Conservation (phyloP, 495 filamentous ascomycete genomes). For the Lentithecium fluviatile region DNA sequence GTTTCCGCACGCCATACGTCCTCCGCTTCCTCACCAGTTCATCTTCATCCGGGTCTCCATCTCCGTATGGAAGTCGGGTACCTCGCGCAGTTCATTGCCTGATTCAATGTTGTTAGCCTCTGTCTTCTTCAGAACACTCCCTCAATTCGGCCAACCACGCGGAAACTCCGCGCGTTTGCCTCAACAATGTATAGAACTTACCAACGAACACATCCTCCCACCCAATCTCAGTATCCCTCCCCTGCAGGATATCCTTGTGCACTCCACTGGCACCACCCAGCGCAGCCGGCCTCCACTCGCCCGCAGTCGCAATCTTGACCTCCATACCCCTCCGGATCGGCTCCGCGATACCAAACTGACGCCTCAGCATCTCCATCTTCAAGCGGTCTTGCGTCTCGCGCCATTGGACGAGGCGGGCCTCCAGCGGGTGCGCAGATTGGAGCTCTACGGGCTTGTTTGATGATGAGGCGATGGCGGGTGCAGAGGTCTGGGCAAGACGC, state of each 20-base stretch:
- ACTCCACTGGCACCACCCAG: constrained; percentile 47
- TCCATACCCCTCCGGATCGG: constrained; percentile 94
- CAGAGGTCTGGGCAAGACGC: constrained; percentile 58
- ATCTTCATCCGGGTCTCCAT: constrained; percentile 87
- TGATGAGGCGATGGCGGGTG: constrained; percentile 43
- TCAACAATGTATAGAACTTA: constrained; percentile 17
- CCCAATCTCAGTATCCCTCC: constrained; percentile 68
- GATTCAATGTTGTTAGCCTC: constrained; percentile 35
- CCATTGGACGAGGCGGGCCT: constrained; percentile 83
- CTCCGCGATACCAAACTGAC: constrained; percentile 89
- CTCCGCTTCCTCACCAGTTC: constrained; percentile 52
- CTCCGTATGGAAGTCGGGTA: constrained; percentile 78
- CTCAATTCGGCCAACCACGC: not conserved
- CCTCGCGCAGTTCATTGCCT: constrained; percentile 63
- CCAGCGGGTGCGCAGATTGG: constrained; percentile 80
- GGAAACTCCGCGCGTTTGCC: not conserved
- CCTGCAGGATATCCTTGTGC: constrained; percentile 71
- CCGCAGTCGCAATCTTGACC: constrained; percentile 71
- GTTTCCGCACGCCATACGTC: no score
- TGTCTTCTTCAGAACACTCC: not conserved
- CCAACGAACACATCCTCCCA: constrained; percentile 93
- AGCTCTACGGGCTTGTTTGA: constrained; percentile 40
- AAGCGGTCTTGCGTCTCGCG: constrained; percentile 76
- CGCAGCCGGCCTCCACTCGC: constrained; percentile 52
- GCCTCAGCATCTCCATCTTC: constrained; percentile 83